Evolutionary conservation across 257 asterid genomes (phyloP).

Genomic region (Rubia yunnanensis): DNA sequence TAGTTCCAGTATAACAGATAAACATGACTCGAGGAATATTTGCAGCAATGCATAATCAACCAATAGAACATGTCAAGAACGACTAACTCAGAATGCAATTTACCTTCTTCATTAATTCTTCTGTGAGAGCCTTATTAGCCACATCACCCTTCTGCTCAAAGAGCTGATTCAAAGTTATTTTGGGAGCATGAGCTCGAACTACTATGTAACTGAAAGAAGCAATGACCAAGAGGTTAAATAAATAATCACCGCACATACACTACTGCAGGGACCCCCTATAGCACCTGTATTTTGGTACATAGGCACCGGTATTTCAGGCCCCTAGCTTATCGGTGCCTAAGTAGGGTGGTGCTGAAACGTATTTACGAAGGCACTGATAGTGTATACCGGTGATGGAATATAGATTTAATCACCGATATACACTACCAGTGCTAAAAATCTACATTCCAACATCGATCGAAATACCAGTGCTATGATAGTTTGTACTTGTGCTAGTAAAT

Average conservation of each 20-base stretch:
- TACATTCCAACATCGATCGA: no score
- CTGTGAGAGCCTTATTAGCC: conserved; percentile 81
- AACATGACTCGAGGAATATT: background rate
- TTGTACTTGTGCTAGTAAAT: no score
- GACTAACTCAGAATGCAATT: background rate
- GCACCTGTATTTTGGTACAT: no score
- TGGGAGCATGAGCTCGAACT: conserved; percentile 95
- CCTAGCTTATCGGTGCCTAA: no score
- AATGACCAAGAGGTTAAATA: background rate
- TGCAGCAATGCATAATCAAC: background rate
- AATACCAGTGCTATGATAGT: no score
- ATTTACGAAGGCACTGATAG: no score
- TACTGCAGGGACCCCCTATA: no score
- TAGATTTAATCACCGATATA: no score
- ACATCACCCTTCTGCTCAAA: conserved; percentile 93
- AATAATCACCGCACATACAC: background rate
- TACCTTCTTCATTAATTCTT: conserved; percentile 97
- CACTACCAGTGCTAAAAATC: no score
- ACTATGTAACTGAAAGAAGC: conserved; percentile 25
- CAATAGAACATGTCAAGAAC: background rate
- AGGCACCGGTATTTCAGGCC: no score
- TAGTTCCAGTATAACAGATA: background rate
- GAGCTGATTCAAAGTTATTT: conserved; percentile 78
- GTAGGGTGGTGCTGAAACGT: no score
- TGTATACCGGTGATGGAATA: no score